Percentiles rank a stretch among this genome's conserved stretches.
These are phyloP conservation scores for Gautieria morchelliformis DNA, from an alignment of 768 basidiomycete genomes.

Conservation along the genomic window DNA sequence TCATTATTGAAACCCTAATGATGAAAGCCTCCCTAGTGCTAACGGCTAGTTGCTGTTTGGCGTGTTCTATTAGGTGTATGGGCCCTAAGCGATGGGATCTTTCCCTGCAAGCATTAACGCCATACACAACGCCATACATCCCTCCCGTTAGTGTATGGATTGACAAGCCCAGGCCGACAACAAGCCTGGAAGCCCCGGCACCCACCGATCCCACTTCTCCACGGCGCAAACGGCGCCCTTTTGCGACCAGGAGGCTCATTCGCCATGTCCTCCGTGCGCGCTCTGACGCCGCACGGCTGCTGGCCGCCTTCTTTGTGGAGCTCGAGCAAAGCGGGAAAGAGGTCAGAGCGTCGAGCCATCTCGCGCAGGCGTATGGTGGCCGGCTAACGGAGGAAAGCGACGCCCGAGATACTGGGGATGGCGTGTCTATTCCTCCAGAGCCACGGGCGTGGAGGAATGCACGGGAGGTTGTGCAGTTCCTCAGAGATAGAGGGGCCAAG, in stretches of 20 bases:
- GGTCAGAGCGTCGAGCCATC: conserved; percentile 41
- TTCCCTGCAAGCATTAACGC: conserved; percentile 59
- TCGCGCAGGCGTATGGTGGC: conserved; percentile 35
- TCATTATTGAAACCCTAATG: conserved; percentile 1
- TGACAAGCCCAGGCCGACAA: conserved; percentile 30
- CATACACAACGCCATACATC: conserved; percentile 55
- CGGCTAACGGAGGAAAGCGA: conserved; percentile 23
- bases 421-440: conserved; percentile 15
- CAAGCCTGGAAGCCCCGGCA: conserved; percentile 10
- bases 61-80: conserved; percentile 93
- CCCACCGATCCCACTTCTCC: conserved; percentile 13
- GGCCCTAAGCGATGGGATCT: conserved; percentile 83
- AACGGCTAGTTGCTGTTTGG: conserved; percentile 93
- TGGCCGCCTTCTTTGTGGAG: conserved; percentile 63
- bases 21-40: conserved; percentile 34
- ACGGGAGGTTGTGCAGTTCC: conserved; percentile 61
- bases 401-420: conserved; percentile 16
- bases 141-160: conserved; percentile 71
- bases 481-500: conserved; percentile 64
- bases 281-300: conserved; percentile 68
- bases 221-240: conserved; percentile 29
- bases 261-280: conserved; percentile 84
- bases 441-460: conserved; percentile 51
- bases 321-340: conserved; percentile 38
- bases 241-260: conserved; percentile 76